Percentiles rank a stretch among this genome's conserved stretches.
These are phyloP conservation scores for Cryptococcus amylolentus DNA, from an alignment of 1,284 basidiomycete species.

Conservation along the genomic window DNA sequence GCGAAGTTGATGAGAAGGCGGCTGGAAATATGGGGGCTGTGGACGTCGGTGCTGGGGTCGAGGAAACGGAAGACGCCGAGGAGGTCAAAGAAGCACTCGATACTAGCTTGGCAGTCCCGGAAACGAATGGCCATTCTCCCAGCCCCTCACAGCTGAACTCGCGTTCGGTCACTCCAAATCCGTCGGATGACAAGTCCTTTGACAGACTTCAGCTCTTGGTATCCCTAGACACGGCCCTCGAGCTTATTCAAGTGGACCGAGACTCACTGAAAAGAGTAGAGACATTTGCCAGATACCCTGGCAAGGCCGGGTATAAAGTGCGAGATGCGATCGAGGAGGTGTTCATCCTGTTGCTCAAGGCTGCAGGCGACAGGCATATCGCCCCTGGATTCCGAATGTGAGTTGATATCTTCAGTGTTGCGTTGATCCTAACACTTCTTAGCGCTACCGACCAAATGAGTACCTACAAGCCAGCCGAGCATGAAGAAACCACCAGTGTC, in stretches of 20 bases:
- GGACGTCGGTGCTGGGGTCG: slow-evolving; percentile 13
- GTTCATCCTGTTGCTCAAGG: slow-evolving; percentile 77
- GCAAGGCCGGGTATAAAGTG: slow-evolving; percentile 73
- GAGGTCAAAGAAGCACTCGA: slow-evolving; percentile 6
- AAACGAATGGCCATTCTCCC: background rate
- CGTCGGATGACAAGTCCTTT: slow-evolving; percentile 39
- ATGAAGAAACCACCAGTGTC: slow-evolving; percentile 70
- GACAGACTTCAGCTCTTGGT: slow-evolving; percentile 79
- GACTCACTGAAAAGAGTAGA: slow-evolving; percentile 88
- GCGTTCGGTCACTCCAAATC: slow-evolving; percentile 12
- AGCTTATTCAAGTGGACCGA: slow-evolving; percentile 87
- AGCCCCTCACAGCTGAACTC: background rate
- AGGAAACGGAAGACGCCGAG: background rate
- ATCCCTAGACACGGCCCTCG: slow-evolving; percentile 83
- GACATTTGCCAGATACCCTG: slow-evolving; percentile 81
- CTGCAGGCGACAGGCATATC: slow-evolving; percentile 75
- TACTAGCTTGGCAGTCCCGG: slow-evolving; percentile 17
- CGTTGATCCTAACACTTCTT: background rate
- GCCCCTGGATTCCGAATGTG: slow-evolving; percentile 77
- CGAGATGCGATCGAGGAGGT: slow-evolving; percentile 87
- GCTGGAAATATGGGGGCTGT: background rate
- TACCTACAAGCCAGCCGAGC: slow-evolving; percentile 79
- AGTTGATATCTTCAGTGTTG: slow-evolving; percentile 32
- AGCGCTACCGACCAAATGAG: slow-evolving; percentile 82
- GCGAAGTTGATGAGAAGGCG: slow-evolving; percentile 25